phyloP scores from a whole-genome alignment of 202 grass and related monocot genomes.

The Alloteropsis angusta region DNA sequence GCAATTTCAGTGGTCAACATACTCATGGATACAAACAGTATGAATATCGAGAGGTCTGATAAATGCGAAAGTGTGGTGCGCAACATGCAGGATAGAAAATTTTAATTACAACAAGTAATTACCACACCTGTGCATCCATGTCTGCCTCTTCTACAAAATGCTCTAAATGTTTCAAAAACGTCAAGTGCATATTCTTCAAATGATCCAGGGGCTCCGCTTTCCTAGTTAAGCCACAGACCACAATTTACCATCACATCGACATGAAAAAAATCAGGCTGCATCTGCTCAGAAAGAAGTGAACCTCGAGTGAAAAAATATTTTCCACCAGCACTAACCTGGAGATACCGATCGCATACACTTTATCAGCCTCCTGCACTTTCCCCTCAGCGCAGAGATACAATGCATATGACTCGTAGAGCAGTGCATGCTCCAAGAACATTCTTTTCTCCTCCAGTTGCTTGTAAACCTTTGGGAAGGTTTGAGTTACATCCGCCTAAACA shows the following conservation, averaged over 20 bases:
- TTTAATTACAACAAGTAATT: not conserved
- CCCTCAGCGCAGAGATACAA: constrained; percentile 43
- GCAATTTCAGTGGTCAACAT: not conserved
- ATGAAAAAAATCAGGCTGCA: not conserved
- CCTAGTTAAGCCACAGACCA: constrained; percentile 30
- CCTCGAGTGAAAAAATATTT: not conserved
- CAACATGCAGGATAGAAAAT: not conserved
- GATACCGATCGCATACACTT: constrained; percentile 47
- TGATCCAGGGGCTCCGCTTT: constrained; percentile 62
- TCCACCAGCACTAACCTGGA: constrained; percentile 42
- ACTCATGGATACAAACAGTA: not conserved
- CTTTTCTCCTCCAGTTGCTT: constrained; percentile 48
- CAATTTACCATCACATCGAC: constrained; percentile 7
- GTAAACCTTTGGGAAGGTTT: constrained; percentile 50
- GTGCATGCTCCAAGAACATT: constrained; percentile 59
- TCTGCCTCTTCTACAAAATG: constrained; percentile 35
- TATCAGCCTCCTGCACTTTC: constrained; percentile 52
- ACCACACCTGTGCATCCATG: constrained; percentile 45
- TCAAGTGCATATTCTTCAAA: constrained; percentile 51
- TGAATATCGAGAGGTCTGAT: not conserved
- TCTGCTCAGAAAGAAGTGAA: constrained; percentile 12
- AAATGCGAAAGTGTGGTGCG: not conserved
- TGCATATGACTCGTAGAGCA: constrained; percentile 82
- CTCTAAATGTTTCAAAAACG: constrained; percentile 40
- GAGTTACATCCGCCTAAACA: constrained; percentile 54